Evolutionary conservation across 805 yeast genomes (phyloP), one percentile per base, ranked within the genome.

Genomic region (Starmerella sirachaensis): DNA sequence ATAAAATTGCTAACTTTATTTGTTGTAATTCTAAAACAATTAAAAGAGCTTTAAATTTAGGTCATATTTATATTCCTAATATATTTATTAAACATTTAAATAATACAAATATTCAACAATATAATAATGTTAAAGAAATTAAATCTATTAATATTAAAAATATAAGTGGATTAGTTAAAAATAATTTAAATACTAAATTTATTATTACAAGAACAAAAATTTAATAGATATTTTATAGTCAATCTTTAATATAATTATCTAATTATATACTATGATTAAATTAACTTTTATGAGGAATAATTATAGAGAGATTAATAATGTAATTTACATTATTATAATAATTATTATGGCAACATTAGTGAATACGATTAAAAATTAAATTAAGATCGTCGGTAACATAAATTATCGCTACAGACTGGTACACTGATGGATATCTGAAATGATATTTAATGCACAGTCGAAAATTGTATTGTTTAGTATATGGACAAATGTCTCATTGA

Each of bases 281-380:
- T 7, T 10, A 24, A 24, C 27, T 24, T 24, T 24, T 24, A 24
- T 24, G 27, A 24, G 27, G 27, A 10, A 24, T 24, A 24, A 24
- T 24, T 24, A 24, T 24, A 7, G 27, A 22, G 13, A 10, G 13
- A 24, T 24, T 24, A 24, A 24, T 24, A 24, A 24, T 24, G 27
- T 24, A n/a, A 24, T n/a, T n/a, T 24, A 24, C 27, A 24, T 24
- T 24, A 24, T 24, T 24, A 10, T 24, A 24, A 24, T 24, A 24
- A 24, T 24, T 24, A 24, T 24, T 24, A 24, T 24, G 27, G 27
- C 27, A 24, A 24, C 27, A 24, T 24, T 24, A 24, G 27, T 24
- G 27, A 24, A 24, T n/a, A 24, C 27, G 27, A 24, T 24, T 24
- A 24, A 24, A 24, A 24, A 24, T 24, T 24, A 24, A n/a, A 24